Percentiles rank a stretch among this genome's conserved stretches.
Evolutionary conservation across 1,139 yeast genomes (phyloP).

Genomic region (Sugiyamaella sp.): DNA sequence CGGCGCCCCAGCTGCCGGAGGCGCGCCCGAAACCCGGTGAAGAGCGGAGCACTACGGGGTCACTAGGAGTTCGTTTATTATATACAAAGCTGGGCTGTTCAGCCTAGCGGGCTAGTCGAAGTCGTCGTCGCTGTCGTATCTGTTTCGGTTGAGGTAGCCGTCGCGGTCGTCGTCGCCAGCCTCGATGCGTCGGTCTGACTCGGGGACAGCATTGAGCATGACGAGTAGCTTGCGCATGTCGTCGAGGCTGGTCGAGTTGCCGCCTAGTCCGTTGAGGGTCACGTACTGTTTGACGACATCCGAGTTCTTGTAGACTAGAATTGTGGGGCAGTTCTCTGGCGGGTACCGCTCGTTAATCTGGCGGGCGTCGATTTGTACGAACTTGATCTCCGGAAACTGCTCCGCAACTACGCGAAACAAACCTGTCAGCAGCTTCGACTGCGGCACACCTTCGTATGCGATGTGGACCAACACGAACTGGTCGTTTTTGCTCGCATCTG

Average conservation of each 20-base stretch:
- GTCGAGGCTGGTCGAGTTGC: slow-evolving; percentile 65
- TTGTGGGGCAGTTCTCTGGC: slow-evolving; percentile 85
- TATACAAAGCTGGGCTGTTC: too few relatives aligned
- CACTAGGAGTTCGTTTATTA: too few relatives aligned
- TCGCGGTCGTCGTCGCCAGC: slow-evolving; percentile 48
- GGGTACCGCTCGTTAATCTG: slow-evolving; percentile 94
- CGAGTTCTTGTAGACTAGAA: slow-evolving; percentile 74
- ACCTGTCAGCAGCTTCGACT: slow-evolving; percentile 68
- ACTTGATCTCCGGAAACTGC: slow-evolving; percentile 66
- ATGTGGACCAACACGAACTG: slow-evolving; percentile 75
- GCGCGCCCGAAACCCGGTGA: too few relatives aligned
- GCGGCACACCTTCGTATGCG: slow-evolving; percentile 68
- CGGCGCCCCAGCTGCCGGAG: too few relatives aligned
- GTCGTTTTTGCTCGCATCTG: slow-evolving; percentile 64
- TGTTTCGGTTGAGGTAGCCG: slow-evolving; percentile 6
- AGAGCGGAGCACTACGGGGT: too few relatives aligned
- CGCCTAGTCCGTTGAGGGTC: slow-evolving; percentile 81
- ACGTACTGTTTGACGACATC: slow-evolving; percentile 77
- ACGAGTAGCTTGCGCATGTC: slow-evolving; percentile 77
- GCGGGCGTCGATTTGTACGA: slow-evolving; percentile 85
- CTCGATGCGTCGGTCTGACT: slow-evolving; percentile 69
- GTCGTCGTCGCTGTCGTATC: slow-evolving; percentile 5
- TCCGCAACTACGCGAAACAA: slow-evolving; percentile 50
- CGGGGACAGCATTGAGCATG: slow-evolving; percentile 62
- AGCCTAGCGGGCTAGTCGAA: too few relatives aligned